Conservation (phyloP, 805 yeast genomes). For the Nakazawaea ishiwadae region DNA sequence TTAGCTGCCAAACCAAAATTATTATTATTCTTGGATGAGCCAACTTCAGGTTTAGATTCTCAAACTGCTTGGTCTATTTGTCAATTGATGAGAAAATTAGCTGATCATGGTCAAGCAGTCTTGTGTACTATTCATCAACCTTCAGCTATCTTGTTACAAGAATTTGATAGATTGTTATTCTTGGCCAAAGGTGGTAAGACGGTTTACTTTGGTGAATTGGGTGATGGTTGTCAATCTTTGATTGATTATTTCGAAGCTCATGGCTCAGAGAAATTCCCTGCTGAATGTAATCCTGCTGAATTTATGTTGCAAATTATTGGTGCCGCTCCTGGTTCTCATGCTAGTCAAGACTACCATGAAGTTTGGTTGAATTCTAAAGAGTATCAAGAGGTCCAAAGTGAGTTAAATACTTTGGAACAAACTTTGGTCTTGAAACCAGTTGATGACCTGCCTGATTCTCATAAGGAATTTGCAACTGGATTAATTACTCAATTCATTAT, state of each 20-base stretch:
- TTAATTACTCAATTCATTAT: slow-evolving; percentile 35
- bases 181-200: slow-evolving; percentile 75
- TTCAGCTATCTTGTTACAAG: slow-evolving; percentile 62
- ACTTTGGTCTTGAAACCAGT: slow-evolving; percentile 41
- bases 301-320: slow-evolving; percentile 89
- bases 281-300: slow-evolving; percentile 76
- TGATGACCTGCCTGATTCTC: slow-evolving; percentile 26
- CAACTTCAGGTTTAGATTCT: slow-evolving; percentile 70
- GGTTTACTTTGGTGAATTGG: slow-evolving; percentile 80
- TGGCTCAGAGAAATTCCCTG: slow-evolving; percentile 66
- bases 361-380: slow-evolving; percentile 75
- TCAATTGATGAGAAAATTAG: slow-evolving; percentile 60
- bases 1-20: slow-evolving; percentile 65
- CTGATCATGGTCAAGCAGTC: slow-evolving; percentile 70
- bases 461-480: slow-evolving; percentile 39
- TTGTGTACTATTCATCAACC: slow-evolving; percentile 79
- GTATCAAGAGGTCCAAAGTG: slow-evolving; percentile 50
- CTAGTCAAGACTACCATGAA: slow-evolving; percentile 65
- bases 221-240: slow-evolving; percentile 53
- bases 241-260: slow-evolving; percentile 59
- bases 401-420: slow-evolving; percentile 58
- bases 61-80: slow-evolving; percentile 70
- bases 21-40: slow-evolving; percentile 63
- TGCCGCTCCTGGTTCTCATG: slow-evolving; percentile 77
- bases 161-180: slow-evolving; percentile 63